Evolutionary conservation across 768 basidiomycete species (phyloP), one percentile per base, ranked within the genome.

Genomic region (Daedaleopsis sinensis): DNA sequence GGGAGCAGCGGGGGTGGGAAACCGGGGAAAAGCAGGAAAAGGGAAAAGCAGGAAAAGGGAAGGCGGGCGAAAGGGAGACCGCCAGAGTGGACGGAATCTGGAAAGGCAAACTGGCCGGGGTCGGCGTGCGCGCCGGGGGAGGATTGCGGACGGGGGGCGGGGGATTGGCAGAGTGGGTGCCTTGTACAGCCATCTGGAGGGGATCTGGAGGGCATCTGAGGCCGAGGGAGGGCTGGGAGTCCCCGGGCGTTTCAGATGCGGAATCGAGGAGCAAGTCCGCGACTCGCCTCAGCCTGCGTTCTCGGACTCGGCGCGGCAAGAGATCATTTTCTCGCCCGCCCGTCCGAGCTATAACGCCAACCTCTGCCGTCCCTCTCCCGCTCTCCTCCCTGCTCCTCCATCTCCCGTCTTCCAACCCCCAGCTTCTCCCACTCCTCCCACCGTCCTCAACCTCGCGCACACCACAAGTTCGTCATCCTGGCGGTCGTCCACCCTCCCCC

Each of bases 61-160:
- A 32, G 27, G 7, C 27, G 27, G 27, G 27, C 27, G 27, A 32
- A 32, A 32, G 27, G 71, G 71, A 77, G 80, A 74, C 70, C 77
- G 74, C 76, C 77, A 80, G 78, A 80, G 78, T 79, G 80, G 76
- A 70, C 73, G 27, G 71, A 66, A 75, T 74, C 73, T 67, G 72
- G 79, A 80, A 77, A 75, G 76, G 74, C 72, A 80, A 80, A 71
- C 71, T 55, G 43, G 64, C 60, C 55, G 57, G 62, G 6, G 47
- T 48, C 19, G 19, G 6, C 19, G 47, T 48, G 47, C 18, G 19
- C 10, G 19, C 15, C 18, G 10, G 19, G 11, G 5, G 39, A 13
- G 39, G 39, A 42, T 3, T 4, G 39, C 18, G 39, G 39, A 18
- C 39, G 18, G 39, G 11, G 39, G 13, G 39, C 13, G 39, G 35